A percentile compares a stretch with the other conserved stretches of the same genome.
Evolutionary conservation across 148 eudicot genomes (phyloP).

Genomic region (Talinum fruticosum): DNA sequence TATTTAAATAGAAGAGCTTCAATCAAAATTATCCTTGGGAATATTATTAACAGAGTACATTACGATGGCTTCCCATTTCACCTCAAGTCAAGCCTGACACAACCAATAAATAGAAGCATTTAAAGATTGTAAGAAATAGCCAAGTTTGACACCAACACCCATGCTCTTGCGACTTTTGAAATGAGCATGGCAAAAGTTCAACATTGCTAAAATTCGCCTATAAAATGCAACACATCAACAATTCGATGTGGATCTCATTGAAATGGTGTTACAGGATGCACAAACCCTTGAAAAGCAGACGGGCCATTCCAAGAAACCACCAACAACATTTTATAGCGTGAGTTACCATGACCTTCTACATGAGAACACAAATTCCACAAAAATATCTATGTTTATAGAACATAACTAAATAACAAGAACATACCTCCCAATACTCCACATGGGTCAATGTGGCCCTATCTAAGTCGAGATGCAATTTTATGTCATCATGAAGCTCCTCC

Average conservation of each 20-base stretch:
- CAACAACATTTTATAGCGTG: neutral
- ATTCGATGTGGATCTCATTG: neutral
- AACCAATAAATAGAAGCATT: neutral
- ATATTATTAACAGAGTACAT: no score
- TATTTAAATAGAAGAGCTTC: no score
- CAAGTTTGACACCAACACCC: neutral
- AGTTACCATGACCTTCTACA: neutral
- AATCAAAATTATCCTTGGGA: neutral
- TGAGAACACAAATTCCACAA: neutral
- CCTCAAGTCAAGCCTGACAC: neutral
- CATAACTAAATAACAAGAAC: neutral
- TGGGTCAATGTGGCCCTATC: slow-evolving; percentile 84
- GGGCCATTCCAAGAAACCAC: neutral
- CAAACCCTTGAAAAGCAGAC: neutral
- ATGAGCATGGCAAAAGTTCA: neutral
- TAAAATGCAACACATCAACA: neutral
- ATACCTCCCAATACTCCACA: slow-evolving; percentile 79
- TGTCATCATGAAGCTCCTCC: slow-evolving; percentile 90
- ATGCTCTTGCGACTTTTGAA: neutral
- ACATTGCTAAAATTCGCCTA: no score
- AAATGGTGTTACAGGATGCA: neutral
- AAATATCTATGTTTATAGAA: neutral
- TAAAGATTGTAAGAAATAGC: neutral
- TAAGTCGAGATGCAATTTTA: slow-evolving; percentile 84
- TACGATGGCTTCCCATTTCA: neutral